Evolutionary conservation across 148 eudicot genomes (phyloP), one percentile per base, ranked within the genome.

Genomic region (Cornus kousa): DNA sequence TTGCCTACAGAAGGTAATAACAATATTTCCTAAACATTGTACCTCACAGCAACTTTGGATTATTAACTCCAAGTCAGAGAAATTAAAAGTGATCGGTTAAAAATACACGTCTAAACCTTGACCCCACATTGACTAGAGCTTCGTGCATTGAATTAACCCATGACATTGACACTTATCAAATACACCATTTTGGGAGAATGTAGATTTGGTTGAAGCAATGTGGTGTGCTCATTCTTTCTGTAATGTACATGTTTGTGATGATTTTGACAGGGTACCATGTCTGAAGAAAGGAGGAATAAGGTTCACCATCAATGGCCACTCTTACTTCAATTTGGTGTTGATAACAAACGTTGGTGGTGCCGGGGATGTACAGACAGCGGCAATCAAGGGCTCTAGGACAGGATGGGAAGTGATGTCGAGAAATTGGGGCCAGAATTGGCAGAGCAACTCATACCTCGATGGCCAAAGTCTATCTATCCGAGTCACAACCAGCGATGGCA

Each of bases 351-450:
- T 87, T 6, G 90, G 84, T 3, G 86, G 86, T 22, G 88, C 88
- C 46, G 90, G 90, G 24, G 90, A 87, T 69, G 81, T 87, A 22
- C 86, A 77, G 22, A 57, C 69, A 16, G 85, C 82, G 55, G 53
- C 82, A 67, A 85, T 87, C 23, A 87, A 83, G 79, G 87, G 83
- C 28, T 81, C 88, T 11, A 77, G 46, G 24, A 82, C 77, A 5
- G 78, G 84, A 24, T 87, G 90, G 90, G 78, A 85, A 77, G 32
- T 70, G 50, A 85, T 85, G 90, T 68, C 88, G 8, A 76, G 90
- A 72, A 87, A 87, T 59, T 87, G 90, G 90, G 90, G 90, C 33
- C 90, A 87, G 39, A 87, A 87, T 17, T 87, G 90, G 90, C 86
- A 87, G 69, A 87, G 84, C 79, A 78, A 85, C 78, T 78, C 86